Percentiles rank a stretch among this genome's conserved stretches.
Conservation (phyloP, 371 early-diverging fungal genomes). For the Mortierella sp. region DNA sequence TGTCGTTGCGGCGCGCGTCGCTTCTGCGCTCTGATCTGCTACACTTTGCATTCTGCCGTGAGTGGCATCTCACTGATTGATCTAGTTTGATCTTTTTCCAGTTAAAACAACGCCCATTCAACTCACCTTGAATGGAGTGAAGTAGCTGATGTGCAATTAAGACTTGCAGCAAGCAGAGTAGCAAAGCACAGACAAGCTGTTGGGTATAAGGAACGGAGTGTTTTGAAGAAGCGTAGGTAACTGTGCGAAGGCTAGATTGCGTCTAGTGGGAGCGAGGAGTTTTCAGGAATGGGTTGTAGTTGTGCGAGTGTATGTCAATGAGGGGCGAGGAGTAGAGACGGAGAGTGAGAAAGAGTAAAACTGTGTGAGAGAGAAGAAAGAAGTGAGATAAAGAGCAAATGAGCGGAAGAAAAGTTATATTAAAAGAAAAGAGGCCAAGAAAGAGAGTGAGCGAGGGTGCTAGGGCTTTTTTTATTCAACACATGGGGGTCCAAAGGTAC, state of each 20-base stretch:
- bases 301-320: not conserved
- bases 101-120: too few relatives aligned
- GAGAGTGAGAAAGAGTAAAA: not conserved
- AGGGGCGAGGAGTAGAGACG: not conserved
- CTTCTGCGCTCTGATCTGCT: not conserved
- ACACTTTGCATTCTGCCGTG: not conserved
- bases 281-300: not conserved
- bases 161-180: too few relatives aligned
- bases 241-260: not conserved
- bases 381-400: too few relatives aligned
- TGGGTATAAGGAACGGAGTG: too few relatives aligned
- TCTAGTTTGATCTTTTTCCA: too few relatives aligned
- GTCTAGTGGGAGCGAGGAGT: not conserved
- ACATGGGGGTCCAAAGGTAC: too few relatives aligned
- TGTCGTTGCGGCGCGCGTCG: too few relatives aligned
- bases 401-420: too few relatives aligned
- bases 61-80: not conserved
- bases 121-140: not conserved
- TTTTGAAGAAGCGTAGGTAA: too few relatives aligned
- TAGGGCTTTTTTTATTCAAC: not conserved
- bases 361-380: not conserved
- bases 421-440: not conserved
- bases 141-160: too few relatives aligned
- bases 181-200: too few relatives aligned
- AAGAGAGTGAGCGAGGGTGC: not conserved